Evolutionary conservation across 495 filamentous ascomycete species (phyloP), one percentile per base, ranked within the genome.

Genomic region (Penicillium ucsense): DNA sequence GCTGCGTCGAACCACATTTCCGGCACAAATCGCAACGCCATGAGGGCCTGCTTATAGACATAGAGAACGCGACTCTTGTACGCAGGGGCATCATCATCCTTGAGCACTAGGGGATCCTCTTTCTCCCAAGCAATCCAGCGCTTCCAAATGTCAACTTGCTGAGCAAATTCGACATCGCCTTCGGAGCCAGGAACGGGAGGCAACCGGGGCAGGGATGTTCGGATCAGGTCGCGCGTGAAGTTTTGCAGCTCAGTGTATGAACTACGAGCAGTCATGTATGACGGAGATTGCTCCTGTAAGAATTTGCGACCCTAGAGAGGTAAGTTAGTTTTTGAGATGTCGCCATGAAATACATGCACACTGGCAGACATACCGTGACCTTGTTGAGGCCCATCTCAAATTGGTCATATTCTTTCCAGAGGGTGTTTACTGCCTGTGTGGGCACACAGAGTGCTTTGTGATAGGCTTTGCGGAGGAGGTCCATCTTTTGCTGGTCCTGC

Each of bases 401-500:
- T 55, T 82, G 77, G 65, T 95, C 89, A 58, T 97, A 98, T 59
- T 98, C 91, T 67, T 92, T 95, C 92, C 92, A 98, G 7, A 98
- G 63, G 8, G 71, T 74, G 54, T 89, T 87, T 41, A 92, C 76
- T 32, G 79, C 85, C 40, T 83, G 75, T 8, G 84, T 91, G 4
- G 92, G 92, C 44, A 95, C 79, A 51, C 76, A 82, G 36, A 94
- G 83, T 9, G 92, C 91, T 31, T 81, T 82, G 55, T 95, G 91
- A 61, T 95, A 97, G 3, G 86, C 84, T 58, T 90, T 94, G 27
- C 92, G 81, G 20, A 98, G 69, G 50, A 82, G 64, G 54, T 98
- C 92, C 88, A 94, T 94, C 75, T 98, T 98, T 57, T 97, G 92
- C 62, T 88, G 83, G 58, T 96, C 92, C 60, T 97, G 88, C 92